Percentiles rank a stretch among this genome's conserved stretches.
Evolutionary conservation across 768 basidiomycete species (phyloP).

Genomic region (Suillus discolor): DNA sequence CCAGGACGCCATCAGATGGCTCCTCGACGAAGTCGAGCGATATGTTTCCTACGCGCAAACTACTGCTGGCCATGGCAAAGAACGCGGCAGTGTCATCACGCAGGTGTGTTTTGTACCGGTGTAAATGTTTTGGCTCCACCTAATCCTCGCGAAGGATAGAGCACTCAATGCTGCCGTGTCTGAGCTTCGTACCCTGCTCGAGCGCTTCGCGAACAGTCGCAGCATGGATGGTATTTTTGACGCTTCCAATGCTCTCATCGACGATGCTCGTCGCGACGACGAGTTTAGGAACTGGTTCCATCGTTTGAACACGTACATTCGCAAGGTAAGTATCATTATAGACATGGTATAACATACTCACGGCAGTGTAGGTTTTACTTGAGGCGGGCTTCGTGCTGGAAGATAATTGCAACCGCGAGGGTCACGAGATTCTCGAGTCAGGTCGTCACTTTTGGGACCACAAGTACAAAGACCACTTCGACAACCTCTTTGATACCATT

Average conservation of each 20-base stretch:
- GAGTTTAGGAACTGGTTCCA: constrained; percentile 77
- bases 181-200: constrained; percentile 80
- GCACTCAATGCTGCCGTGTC: constrained; percentile 55
- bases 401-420: constrained; percentile 70
- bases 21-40: constrained; percentile 61
- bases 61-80: constrained; percentile 37
- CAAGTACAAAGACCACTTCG: constrained; percentile 77
- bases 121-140: constrained; percentile 19
- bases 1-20: constrained; percentile 78
- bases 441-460: constrained; percentile 80
- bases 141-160: constrained; percentile 43
- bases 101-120: constrained; percentile 7
- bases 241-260: constrained; percentile 69
- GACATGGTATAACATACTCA: neutral
- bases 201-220: constrained; percentile 83
- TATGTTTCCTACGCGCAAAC: constrained; percentile 58
- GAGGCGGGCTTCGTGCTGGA: constrained; percentile 88
- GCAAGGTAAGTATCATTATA: constrained; percentile 47
- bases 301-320: constrained; percentile 60
- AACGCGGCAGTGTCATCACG: constrained; percentile 21
- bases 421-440: constrained; percentile 59
- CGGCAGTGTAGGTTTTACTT: constrained; percentile 55
- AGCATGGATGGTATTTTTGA: constrained; percentile 70
- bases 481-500: constrained; percentile 71
- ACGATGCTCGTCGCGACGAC: constrained; percentile 74